Evolutionary conservation across 768 basidiomycete genomes (phyloP), one percentile per base, ranked within the genome.

Genomic region (Mycena polygramma): DNA sequence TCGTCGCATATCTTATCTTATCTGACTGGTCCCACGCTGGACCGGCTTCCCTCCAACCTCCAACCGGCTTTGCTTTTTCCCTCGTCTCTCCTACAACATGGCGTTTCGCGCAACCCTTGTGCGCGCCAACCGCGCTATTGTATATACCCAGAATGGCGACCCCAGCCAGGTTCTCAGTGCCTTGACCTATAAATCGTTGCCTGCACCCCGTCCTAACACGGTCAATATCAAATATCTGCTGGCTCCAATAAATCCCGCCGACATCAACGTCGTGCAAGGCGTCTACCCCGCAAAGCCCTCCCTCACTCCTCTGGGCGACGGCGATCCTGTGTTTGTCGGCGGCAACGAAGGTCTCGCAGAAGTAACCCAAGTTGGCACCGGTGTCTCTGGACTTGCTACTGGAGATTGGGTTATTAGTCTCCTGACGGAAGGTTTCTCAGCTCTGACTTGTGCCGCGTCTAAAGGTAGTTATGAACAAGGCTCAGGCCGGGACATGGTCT

Each of bases 271-370:
- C 64, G 85, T 95, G 43, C 90, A 95, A 77, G 94, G 94, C 19
- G 88, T 92, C n/a, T 95, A 95, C 75, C 94, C 94, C 0, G 77
- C 87, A 11, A 90, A 88, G 69, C 92, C 93, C 15, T 78, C 81
- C 60, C 72, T 88, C 60, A 75, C 79, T 17, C 43, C 73, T 7
- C 77, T 80, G 5, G 83, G 79, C 0, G 70, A 74, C 51, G 83
- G 80, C 4, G 80, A 79, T 62, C 68, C 74, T 13, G 79, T 90
- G 8, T 92, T 85, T 72, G 83, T 95, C 6, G 91, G 85, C 36
- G 94, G 94, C 10, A 94, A 94, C 70, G 94, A 95, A 77, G 94
- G 92, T 4, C 77, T 94, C 3, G 94, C 89, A 4, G 83, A 88
- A 70, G 88, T 96, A 14, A 81, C 84, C 10, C 87, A 87, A 8